A percentile compares a stretch with the other conserved stretches of the same genome.
Evolutionary conservation across 2,329 filamentous ascomycete species (phyloP).

Genomic region (Pezicula radicicola): DNA sequence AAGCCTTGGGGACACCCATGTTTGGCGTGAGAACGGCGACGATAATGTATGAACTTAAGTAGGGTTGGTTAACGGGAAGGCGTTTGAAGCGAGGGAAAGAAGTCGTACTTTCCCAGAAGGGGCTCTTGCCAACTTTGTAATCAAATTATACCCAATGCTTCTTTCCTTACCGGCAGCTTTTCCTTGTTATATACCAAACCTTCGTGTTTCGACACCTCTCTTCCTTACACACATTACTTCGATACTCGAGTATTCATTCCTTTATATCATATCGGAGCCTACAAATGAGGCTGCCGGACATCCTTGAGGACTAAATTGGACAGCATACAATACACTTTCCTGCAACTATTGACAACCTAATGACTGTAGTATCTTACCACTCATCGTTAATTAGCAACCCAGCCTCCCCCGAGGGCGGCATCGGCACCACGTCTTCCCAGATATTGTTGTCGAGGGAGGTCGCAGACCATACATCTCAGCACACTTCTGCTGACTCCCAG

Average conservation of each 20-base stretch:
- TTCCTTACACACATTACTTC: too few relatives aligned
- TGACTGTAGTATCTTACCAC: conserved; percentile 20
- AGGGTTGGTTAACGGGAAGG: conserved; percentile 1
- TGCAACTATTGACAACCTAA: conserved; percentile 1
- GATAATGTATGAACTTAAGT: conserved; percentile 24
- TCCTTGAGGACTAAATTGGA: too few relatives aligned
- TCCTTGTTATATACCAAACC: not conserved
- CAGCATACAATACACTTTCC: too few relatives aligned
- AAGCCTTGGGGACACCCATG: conserved; percentile 47
- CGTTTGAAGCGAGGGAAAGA: conserved; percentile 3
- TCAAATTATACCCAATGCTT: conserved; percentile 11
- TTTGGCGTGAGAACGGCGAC: conserved; percentile 41
- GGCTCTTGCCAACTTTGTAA: conserved; percentile 4
- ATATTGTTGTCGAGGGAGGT: conserved; percentile 43
- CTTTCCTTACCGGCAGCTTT: conserved; percentile 8
- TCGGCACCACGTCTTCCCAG: conserved; percentile 41
- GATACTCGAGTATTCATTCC: too few relatives aligned
- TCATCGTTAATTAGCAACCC: conserved; percentile 15
- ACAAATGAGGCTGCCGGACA: too few relatives aligned
- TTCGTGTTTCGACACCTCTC: too few relatives aligned
- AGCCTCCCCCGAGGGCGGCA: conserved; percentile 18
- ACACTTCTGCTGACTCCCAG: conserved; percentile 4
- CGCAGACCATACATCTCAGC: conserved; percentile 31
- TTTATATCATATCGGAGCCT: not conserved
- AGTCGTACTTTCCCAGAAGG: conserved; percentile 10